Conservation (phyloP, 2,329 filamentous ascomycete genomes). For the Rutstroemia sp. region DNA sequence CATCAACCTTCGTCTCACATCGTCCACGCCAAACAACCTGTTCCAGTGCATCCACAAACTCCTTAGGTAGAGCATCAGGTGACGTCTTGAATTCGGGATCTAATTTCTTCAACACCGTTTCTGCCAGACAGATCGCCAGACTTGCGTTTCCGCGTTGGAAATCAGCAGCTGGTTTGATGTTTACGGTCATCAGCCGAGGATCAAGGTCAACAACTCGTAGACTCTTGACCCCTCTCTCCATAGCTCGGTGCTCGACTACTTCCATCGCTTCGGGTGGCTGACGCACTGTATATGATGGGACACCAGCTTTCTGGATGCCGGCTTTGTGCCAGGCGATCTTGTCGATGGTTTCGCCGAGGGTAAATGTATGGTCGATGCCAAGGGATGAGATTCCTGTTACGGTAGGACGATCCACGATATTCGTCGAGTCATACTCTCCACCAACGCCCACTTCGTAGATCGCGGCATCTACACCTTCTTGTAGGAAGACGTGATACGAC, state of each 20-base stretch:
- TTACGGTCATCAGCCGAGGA: constrained; percentile 36
- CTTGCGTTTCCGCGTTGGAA: constrained; percentile 56
- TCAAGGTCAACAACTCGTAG: constrained; percentile 39
- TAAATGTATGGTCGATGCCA: constrained; percentile 60
- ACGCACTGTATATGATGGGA: constrained; percentile 49
- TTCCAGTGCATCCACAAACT: constrained; percentile 68
- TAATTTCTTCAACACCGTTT: constrained; percentile 40
- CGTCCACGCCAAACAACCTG: constrained; percentile 71
- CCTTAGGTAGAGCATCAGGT: constrained; percentile 35
- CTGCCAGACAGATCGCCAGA: constrained; percentile 44
- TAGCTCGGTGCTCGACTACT: constrained; percentile 44
- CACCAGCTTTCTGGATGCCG: constrained; percentile 58
- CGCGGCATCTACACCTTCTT: constrained; percentile 52
- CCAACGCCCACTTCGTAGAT: constrained; percentile 63
- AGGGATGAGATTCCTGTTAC: constrained; percentile 57
- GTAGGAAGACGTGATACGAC: constrained; percentile 58
- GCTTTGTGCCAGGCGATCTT: constrained; percentile 70
- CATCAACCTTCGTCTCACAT: constrained; percentile 55
- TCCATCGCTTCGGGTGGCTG: constrained; percentile 40
- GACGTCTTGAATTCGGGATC: constrained; percentile 25
- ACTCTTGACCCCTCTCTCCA: constrained; percentile 43
- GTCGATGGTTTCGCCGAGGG: constrained; percentile 54
- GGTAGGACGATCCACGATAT: constrained; percentile 51
- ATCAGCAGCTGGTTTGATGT: constrained; percentile 42
- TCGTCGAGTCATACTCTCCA: constrained; percentile 63